Base-by-base conservation (phyloP, 805 yeast genomes). In the Candida morakotiae region DNA sequence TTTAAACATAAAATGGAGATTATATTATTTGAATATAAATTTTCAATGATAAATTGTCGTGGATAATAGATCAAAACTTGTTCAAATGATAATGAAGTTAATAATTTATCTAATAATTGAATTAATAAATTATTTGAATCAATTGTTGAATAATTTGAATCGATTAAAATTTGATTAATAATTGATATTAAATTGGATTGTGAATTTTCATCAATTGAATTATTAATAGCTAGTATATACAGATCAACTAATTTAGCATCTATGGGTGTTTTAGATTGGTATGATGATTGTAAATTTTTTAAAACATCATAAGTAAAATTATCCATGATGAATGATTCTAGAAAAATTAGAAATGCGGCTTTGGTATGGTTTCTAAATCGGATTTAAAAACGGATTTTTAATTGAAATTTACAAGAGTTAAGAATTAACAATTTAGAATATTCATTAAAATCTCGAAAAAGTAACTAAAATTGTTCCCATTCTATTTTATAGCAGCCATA, bases 51-150 rank as follows among this genome's bases (percentile, higher is more conserved):
- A 16, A 40, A 43, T 4, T 48, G 48, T 3, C 31, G 15, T 1
- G 59, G 42, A 26, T 48, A 56, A 16, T 44, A 27, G 14, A 31
- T n/a, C 9, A 46, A 23, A 4, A 56, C 38, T 6, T 46, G 43
- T 11, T 28, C 22, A 34, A 52, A 47, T 3, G 43, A 17, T 4
- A 51, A 19, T 16, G 37, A 29, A 6, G 37, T 10, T 3, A 48
- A 23, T 9, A 48, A 13, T 19, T 37, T 37, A 16, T 37, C 46
- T 14, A 54, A 39, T 13, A 53, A 42, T 13, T 37, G 40, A 3
- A 53, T 24, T 8, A 48, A 23, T 5, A 35, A 32, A 11, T 31
- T 28, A 18, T 40, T 23, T 9, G 51, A 45, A 39, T 53, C 56
- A 9, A 51, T 34, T 13, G 24, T 20, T 23, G 17, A 23, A 27